phyloP scores from a whole-genome alignment of 2,329 filamentous ascomycete genomes.

The Claviceps quebecensis region DNA sequence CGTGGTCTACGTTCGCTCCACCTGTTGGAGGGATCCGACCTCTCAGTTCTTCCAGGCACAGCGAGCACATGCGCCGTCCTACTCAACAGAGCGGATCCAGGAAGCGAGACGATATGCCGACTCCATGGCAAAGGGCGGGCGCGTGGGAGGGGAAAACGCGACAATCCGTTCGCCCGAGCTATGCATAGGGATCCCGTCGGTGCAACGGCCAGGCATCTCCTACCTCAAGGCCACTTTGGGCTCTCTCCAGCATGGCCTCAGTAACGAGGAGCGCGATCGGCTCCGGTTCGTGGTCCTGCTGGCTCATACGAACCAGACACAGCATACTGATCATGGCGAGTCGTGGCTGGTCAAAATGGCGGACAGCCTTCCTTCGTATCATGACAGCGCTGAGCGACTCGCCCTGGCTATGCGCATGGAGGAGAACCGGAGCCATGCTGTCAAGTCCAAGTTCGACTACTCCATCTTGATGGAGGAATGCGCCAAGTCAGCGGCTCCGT shows the following conservation, averaged over 20 bases:
- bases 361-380: slow-evolving; percentile 4
- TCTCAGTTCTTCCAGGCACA: slow-evolving; percentile 5
- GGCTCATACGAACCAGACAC: slow-evolving; percentile 3
- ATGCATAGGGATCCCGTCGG: slow-evolving; percentile 6
- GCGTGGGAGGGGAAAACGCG: neutral
- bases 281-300: slow-evolving; percentile 5
- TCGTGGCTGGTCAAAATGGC: slow-evolving; percentile 3
- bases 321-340: slow-evolving; percentile 4
- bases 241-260: slow-evolving; percentile 5
- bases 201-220: slow-evolving; percentile 3
- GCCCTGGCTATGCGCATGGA: slow-evolving; percentile 3
- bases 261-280: slow-evolving; percentile 1
- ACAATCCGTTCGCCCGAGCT: neutral
- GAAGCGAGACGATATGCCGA: slow-evolving; percentile 4
- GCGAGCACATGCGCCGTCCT: slow-evolving; percentile 1
- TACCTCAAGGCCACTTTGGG: slow-evolving; percentile 6
- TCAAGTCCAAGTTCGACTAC: slow-evolving; percentile 7
- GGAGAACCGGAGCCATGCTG: neutral
- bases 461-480: slow-evolving; percentile 7
- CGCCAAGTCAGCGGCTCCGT: neutral
- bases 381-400: slow-evolving; percentile 1
- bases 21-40: slow-evolving; percentile 7
- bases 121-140: neutral
- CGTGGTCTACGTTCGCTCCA: neutral
- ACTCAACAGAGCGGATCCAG: slow-evolving; percentile 4